These are phyloP conservation scores for Dichomitus squalens DNA, from an alignment of 1,284 basidiomycete genomes.

Conservation along the genomic window DNA sequence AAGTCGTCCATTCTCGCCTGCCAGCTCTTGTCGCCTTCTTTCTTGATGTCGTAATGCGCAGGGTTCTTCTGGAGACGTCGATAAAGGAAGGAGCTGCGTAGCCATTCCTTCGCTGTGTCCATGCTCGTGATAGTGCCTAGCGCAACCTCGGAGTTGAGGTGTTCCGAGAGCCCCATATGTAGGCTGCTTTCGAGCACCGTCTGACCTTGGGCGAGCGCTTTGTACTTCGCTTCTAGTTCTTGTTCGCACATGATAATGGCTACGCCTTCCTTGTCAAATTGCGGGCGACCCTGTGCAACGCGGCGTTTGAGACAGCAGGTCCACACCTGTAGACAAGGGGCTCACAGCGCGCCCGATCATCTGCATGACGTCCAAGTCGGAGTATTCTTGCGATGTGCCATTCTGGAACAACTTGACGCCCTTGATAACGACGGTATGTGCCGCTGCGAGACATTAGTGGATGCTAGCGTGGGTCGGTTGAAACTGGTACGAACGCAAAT, in stretches of 20 bases:
- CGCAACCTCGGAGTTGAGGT: slow-evolving; percentile 91
- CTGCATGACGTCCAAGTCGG: slow-evolving; percentile 82
- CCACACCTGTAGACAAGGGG: slow-evolving; percentile 1
- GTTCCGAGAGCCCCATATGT: slow-evolving; percentile 83
- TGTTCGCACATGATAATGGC: slow-evolving; percentile 82
- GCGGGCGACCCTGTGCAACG: slow-evolving; percentile 77
- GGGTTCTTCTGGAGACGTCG: slow-evolving; percentile 86
- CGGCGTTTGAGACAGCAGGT: no score
- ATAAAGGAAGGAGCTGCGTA: slow-evolving; percentile 81
- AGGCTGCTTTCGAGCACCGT: slow-evolving; percentile 85
- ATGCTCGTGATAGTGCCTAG: slow-evolving; percentile 77
- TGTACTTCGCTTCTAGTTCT: slow-evolving; percentile 74
- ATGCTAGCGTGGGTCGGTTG: neutral
- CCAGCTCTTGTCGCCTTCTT: slow-evolving; percentile 64
- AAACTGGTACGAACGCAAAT: slow-evolving; percentile 62
- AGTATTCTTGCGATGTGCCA: slow-evolving; percentile 69
- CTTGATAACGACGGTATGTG: slow-evolving; percentile 81
- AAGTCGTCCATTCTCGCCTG: slow-evolving; percentile 71
- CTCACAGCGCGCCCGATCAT: slow-evolving; percentile 84
- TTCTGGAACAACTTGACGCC: slow-evolving; percentile 78
- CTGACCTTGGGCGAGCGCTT: slow-evolving; percentile 60
- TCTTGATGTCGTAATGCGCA: slow-evolving; percentile 66
- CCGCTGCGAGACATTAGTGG: slow-evolving; percentile 46
- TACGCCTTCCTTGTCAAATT: slow-evolving; percentile 82
- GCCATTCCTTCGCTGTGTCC: slow-evolving; percentile 76